phyloP scores from a whole-genome alignment of 495 filamentous ascomycete species.

The Podospora conica region DNA sequence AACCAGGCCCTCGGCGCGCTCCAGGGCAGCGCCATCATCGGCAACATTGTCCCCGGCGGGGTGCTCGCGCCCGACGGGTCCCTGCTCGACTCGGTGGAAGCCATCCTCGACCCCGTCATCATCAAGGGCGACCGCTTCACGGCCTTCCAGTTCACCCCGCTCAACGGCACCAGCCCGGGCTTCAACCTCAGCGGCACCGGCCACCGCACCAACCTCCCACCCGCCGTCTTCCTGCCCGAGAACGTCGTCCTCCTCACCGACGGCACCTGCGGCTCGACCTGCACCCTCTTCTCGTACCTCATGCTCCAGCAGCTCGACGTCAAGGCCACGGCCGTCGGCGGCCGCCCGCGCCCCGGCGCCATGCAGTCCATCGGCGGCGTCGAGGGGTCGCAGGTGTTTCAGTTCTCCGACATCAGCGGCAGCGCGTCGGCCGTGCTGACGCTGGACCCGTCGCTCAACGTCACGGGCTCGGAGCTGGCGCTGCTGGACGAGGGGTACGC shows the following conservation, averaged over 20 bases:
- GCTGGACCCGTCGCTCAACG: constrained; percentile 9
- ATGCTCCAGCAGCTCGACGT: constrained; percentile 51
- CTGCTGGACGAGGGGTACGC: constrained; percentile 21
- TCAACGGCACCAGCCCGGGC: constrained; percentile 9
- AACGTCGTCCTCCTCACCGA: constrained; percentile 35
- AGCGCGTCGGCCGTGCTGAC: constrained; percentile 10
- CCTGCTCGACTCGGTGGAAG: constrained; percentile 19
- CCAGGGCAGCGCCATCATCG: constrained; percentile 13
- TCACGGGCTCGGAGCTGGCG: constrained; percentile 15
- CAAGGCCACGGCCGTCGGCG: constrained; percentile 50
- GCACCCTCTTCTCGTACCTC: constrained; percentile 53
- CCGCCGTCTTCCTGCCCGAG: constrained; percentile 16
- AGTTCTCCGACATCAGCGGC: constrained; percentile 14
- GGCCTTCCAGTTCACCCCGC: constrained; percentile 21
- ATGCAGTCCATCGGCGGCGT: constrained; percentile 57
- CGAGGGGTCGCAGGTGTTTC: constrained; percentile 41
- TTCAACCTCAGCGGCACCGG: constrained; percentile 27
- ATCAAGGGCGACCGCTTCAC: constrained; percentile 27
- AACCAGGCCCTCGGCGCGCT: constrained; percentile 11
- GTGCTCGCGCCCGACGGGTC: constrained; percentile 21
- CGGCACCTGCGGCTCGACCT: constrained; percentile 57
- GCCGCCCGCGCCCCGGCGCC: constrained; percentile 43
- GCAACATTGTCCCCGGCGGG: constrained; percentile 21
- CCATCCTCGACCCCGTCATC: constrained; percentile 24
- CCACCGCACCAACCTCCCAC: constrained; percentile 15